Evolutionary conservation across 805 yeast genomes (phyloP).

Genomic region (Tetrapisispora namnaoensis): DNA sequence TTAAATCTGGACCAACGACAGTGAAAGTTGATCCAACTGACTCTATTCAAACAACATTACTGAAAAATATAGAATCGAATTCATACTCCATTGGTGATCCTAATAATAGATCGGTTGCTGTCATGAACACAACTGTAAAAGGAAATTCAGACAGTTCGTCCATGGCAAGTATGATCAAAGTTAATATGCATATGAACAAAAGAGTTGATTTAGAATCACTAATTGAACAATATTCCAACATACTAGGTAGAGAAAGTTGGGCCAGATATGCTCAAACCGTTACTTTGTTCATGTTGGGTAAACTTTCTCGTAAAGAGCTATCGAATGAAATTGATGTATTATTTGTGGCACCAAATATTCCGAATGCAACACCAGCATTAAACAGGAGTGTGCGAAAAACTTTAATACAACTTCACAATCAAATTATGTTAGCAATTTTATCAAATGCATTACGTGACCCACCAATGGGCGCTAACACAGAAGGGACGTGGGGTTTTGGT

Average conservation of each 20-base stretch:
- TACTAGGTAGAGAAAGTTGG: slow-evolving; percentile 69
- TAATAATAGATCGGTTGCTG: not conserved
- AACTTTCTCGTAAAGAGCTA: slow-evolving; percentile 67
- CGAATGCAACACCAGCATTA: slow-evolving; percentile 1
- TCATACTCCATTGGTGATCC: not conserved
- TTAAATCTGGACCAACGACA: not conserved
- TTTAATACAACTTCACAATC: slow-evolving; percentile 55
- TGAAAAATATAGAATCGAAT: not conserved
- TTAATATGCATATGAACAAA: not conserved
- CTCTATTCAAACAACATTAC: not conserved
- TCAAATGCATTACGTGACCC: slow-evolving; percentile 77
- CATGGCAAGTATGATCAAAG: not conserved
- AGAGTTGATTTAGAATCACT: slow-evolving; percentile 55
- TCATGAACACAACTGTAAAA: not conserved
- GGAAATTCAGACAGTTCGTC: not conserved
- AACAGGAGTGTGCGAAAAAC: slow-evolving; percentile 6
- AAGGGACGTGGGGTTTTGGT: slow-evolving; percentile 44
- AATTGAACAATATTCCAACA: slow-evolving; percentile 62
- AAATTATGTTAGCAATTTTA: slow-evolving; percentile 65
- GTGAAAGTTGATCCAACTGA: not conserved
- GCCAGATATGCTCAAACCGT: slow-evolving; percentile 73
- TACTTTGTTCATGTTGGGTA: slow-evolving; percentile 67
- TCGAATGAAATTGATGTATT: slow-evolving; percentile 48
- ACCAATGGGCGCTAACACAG: slow-evolving; percentile 62
- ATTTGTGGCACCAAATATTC: slow-evolving; percentile 21